Base-by-base conservation (phyloP, 306 rosid species). In the Amphicarpaea edgeworthii region DNA sequence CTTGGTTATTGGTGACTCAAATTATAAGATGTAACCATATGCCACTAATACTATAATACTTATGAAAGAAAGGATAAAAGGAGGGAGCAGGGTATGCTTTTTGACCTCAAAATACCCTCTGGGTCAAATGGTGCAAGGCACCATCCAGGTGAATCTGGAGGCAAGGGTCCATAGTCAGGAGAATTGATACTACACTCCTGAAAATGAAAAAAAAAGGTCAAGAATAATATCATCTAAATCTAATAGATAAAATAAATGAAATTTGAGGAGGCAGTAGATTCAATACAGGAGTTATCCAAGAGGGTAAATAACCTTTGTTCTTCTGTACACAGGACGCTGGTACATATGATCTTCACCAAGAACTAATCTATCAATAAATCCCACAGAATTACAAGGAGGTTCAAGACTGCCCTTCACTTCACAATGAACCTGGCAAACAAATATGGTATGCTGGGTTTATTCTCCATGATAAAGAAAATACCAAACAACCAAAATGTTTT, bases 111-210 rank as follows among this genome's bases (percentile, higher is more conserved):
- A 55, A 87, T 85, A 72, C 97, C 97, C 88, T 91, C 95, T 1
- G 91, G 90, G 47, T 89, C 97, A 87, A 89, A 89, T 70, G 97
- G 97, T 10, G 95, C 95, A 63, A 84, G 82, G 86, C 97, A 91
- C 93, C 93, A 91, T 37, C 66, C 88, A 32, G 97, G 93, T 72
- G 91, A 80, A 85, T 85, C 67, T 68, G 86, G 85, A 26, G 90
- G 95, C 80, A 89, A 79, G 67, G 97, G 91, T 73, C 93, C 91
- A 74, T 88, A 91, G 80, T 89, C 91, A 19, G 95, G 93, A 78
- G 97, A 91, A 71, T 87, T 88, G 49, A 86, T 83, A 78, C 93
- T 91, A 83, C 93, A 91, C 68, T 89, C 97, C 97, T 91, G 54
- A 63, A 77, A 78, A 77, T 53, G 41, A 62, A 70, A 75, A 49